phyloP scores from a whole-genome alignment of 129 eudicot genomes.

The Pseudognaphalium luteoalbum region DNA sequence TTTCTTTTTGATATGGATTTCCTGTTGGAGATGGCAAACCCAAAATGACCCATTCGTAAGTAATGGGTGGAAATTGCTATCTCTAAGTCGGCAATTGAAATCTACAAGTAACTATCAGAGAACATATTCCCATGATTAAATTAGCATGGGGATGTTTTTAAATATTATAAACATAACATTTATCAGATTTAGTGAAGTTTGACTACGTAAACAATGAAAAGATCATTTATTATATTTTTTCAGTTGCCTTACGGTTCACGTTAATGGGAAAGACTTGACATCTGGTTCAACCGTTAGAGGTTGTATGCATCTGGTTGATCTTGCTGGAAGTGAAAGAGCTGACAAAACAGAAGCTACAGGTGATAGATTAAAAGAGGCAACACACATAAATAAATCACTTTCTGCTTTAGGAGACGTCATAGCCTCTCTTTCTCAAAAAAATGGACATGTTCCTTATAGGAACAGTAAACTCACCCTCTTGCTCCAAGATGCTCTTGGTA shows the following conservation, averaged over 20 bases:
- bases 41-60: not conserved
- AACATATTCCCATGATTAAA: not conserved
- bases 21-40: not conserved
- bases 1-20: not conserved
- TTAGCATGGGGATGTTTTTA: not conserved
- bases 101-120: not conserved
- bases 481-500: conserved; percentile 87
- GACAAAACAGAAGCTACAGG: conserved; percentile 77
- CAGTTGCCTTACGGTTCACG: conserved; percentile 89
- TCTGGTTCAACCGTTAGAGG: conserved; percentile 63
- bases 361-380: conserved; percentile 77
- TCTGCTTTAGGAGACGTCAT: conserved; percentile 85
- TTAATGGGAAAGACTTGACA: conserved; percentile 63
- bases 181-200: not conserved
- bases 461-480: conserved; percentile 85
- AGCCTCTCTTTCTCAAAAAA: conserved; percentile 67
- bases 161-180: not conserved
- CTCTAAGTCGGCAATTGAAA: not conserved
- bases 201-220: not conserved
- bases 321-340: conserved; percentile 88
- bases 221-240: conserved; percentile 1
- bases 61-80: too few relatives aligned
- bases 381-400: conserved; percentile 67
- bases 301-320: conserved; percentile 83
- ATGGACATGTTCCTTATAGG: conserved; percentile 67